Conservation (phyloP, 768 basidiomycete species). For the Tulasnella sp. region DNA sequence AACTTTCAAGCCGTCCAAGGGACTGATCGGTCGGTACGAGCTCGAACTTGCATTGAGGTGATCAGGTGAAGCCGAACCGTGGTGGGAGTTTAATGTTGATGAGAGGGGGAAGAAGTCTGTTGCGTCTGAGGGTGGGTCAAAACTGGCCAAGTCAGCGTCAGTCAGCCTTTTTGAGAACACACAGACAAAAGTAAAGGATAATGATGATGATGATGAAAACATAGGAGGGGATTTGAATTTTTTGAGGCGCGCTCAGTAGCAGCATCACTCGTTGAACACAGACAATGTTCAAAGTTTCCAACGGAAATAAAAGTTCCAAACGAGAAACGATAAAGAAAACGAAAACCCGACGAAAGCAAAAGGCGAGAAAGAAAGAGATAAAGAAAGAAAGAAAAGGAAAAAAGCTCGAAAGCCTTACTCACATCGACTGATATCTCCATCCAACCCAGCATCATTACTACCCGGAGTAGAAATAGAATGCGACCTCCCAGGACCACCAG, state of each 20-base stretch:
- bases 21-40: not conserved
- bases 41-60: not conserved
- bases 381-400: not conserved
- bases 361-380: not conserved
- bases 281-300: not conserved
- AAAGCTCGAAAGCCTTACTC: not conserved
- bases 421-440: slow-evolving; percentile 18
- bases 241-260: not conserved
- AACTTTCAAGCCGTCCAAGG: slow-evolving; percentile 4
- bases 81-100: not conserved
- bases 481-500: not conserved
- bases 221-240: not conserved
- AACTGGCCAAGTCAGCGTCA: slow-evolving; percentile 18
- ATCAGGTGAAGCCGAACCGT: not conserved
- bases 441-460: slow-evolving; percentile 1
- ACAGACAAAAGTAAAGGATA: not conserved
- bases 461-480: not conserved
- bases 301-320: slow-evolving; percentile 21
- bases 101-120: slow-evolving; percentile 18
- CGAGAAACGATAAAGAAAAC: slow-evolving; percentile 21
- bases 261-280: not conserved
- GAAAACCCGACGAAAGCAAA: slow-evolving; percentile 4
- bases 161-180: not conserved
- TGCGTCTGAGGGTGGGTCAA: slow-evolving; percentile 16
- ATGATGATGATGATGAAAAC: not conserved